Evolutionary conservation across 495 filamentous ascomycete species (phyloP).

Genomic region (Hypoxylon fragiforme): DNA sequence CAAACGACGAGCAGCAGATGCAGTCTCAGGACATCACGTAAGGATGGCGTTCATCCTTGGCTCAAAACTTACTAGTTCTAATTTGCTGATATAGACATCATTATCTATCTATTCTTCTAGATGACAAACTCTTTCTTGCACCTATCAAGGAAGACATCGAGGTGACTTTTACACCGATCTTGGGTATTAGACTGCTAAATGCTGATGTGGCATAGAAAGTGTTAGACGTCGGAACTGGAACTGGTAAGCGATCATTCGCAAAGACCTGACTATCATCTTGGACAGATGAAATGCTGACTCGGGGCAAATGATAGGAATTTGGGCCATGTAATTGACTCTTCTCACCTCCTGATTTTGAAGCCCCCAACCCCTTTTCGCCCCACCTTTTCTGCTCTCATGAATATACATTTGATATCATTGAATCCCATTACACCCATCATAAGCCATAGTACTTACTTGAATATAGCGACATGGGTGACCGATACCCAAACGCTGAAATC

Average conservation of each 20-base stretch:
- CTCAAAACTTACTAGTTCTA: not conserved
- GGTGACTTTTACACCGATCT: not conserved
- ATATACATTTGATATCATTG: no score
- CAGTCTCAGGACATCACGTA: slow-evolving; percentile 41
- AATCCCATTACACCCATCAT: no score
- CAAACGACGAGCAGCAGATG: slow-evolving; percentile 42
- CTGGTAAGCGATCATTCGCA: slow-evolving; percentile 51
- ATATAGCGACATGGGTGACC: slow-evolving; percentile 57
- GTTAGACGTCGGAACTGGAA: slow-evolving; percentile 60
- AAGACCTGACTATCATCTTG: no score
- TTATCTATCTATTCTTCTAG: slow-evolving; percentile 35
- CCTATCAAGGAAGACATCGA: slow-evolving; percentile 47
- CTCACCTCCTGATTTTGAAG: no score
- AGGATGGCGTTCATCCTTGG: not conserved
- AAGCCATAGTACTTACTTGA: not conserved
- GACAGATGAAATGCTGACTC: not conserved
- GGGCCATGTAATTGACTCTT: slow-evolving; percentile 41
- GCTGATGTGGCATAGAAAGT: slow-evolving; percentile 41
- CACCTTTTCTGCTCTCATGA: no score
- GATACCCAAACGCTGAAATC: slow-evolving; percentile 52
- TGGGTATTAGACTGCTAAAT: not conserved
- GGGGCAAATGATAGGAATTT: slow-evolving; percentile 38
- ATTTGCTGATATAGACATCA: slow-evolving; percentile 32
- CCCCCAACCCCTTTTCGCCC: no score
- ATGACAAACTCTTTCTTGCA: slow-evolving; percentile 59